Conservation (phyloP, 495 filamentous ascomycete genomes). For the Penicillium longicatenatum region DNA sequence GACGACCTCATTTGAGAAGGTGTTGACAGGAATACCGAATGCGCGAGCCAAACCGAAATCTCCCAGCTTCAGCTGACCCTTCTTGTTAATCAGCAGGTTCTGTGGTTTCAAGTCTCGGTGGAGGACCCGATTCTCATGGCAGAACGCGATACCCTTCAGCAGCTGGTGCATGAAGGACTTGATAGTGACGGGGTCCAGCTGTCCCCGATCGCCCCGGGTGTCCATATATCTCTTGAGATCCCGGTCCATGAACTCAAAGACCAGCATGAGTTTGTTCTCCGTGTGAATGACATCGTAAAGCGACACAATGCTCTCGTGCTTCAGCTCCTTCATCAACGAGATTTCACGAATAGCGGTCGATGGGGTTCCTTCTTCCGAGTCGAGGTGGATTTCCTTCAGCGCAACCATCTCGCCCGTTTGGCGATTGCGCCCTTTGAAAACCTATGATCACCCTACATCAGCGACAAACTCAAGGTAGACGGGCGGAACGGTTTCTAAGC, state of each 20-base stretch:
- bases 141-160: constrained; percentile 91
- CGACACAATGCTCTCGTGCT: constrained; percentile 96
- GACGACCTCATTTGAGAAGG: constrained; percentile 96
- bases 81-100: constrained; percentile 91
- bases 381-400: constrained; percentile 98
- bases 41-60: constrained; percentile 92
- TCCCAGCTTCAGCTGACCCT: constrained; percentile 95
- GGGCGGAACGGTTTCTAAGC: constrained; percentile 3
- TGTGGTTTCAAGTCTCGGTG: constrained; percentile 98
- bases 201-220: constrained; percentile 76
- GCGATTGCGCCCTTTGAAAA: constrained; percentile 97
- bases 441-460: constrained; percentile 52
- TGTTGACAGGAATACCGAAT: constrained; percentile 97
- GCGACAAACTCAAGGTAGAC: constrained; percentile 11
- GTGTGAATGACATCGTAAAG: constrained; percentile 99
- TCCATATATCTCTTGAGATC: constrained; percentile 99
- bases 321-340: constrained; percentile 98
- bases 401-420: constrained; percentile 95
- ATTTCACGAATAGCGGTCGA: constrained; percentile 99
- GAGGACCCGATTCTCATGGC: constrained; percentile 91
- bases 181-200: constrained; percentile 80
- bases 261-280: constrained; percentile 99
- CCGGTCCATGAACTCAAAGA: constrained; percentile 97
- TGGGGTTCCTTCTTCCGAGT: constrained; percentile 97
- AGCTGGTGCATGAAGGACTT: constrained; percentile 99